Evolutionary conservation across 352 stramenopile genomes (phyloP), one percentile per base, ranked within the genome.

Genomic region (Phytophthora cajani): DNA sequence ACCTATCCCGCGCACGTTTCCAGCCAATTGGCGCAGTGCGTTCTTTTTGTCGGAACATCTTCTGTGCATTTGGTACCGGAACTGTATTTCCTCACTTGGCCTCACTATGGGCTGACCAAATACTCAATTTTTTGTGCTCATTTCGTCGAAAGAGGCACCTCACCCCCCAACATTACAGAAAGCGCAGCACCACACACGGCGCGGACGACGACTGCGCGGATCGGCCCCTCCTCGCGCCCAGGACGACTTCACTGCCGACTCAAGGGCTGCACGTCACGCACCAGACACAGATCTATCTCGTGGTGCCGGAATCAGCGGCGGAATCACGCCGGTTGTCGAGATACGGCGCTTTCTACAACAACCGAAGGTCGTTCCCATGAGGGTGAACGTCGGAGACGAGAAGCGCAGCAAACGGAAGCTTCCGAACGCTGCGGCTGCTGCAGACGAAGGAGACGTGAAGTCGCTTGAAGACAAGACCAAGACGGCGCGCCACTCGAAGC

Each of bases 401-500:
- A 76, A 79, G 55, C 68, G 59, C 59, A 67, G 58, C 67, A 79
- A 79, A 55, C 62, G 58, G 62, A 75, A 76, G 64, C 68, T 77
- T 12, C 59, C 64, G 14, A 50, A 44, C 57, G 58, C 42, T 66
- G 8, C 21, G 14, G 53, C 50, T 60, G 58, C 42, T 66, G 8
- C 21, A 42, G 47, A 69, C 16, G 64, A 68, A 8, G 57, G 49
- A 71, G 67, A 70, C 27, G 38, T 9, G 23, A 62, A 70, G 16
- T 8, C 30, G n/a, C 8, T 62, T 25, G 56, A 69, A 7, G 23
- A n/a, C 7, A 58, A 61, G 58, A 50, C 55, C 38, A 52, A 25
- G 8, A 42, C 27, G 27, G 50, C 57, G 38, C 66, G 46, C 12
- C 77, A 78, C 33, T 91, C 81, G 47, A 91, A 89, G 69, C 78